These are phyloP conservation scores for Phialophora macrospora DNA, from an alignment of 2,329 filamentous ascomycete genomes.

Conservation along the genomic window DNA sequence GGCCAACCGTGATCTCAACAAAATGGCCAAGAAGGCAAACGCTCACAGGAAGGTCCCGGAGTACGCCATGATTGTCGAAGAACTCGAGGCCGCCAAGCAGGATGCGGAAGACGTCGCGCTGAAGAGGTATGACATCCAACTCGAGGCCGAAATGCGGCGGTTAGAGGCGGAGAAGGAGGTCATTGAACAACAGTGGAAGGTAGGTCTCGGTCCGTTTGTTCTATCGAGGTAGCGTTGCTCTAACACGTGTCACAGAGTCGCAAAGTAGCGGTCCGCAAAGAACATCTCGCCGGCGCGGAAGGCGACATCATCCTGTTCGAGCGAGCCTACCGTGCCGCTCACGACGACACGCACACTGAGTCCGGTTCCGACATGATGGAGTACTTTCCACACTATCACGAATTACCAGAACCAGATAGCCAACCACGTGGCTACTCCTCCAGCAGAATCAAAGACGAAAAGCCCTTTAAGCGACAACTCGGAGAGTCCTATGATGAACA, in stretches of 20 bases:
- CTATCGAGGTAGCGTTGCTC: not conserved
- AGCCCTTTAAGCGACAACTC: constrained; percentile 35
- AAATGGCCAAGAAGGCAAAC: constrained; percentile 49
- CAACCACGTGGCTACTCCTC: constrained; percentile 38
- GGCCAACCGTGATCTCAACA: constrained; percentile 47
- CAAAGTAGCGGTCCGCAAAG: constrained; percentile 39
- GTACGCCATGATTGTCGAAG: constrained; percentile 45
- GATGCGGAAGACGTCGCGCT: constrained; percentile 42
- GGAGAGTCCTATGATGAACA: constrained; percentile 34
- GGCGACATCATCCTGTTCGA: constrained; percentile 49
- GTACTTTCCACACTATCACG: constrained; percentile 37
- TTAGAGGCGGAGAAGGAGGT: constrained; percentile 43
- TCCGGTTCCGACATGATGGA: constrained; percentile 43
- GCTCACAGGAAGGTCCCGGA: constrained; percentile 49
- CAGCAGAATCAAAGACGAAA: constrained; percentile 37
- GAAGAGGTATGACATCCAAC: constrained; percentile 44
- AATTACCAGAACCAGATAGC: constrained; percentile 35
- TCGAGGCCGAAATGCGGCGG: constrained; percentile 42
- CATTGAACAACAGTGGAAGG: constrained; percentile 43
- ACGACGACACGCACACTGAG: constrained; percentile 51
- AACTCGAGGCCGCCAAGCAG: constrained; percentile 41
- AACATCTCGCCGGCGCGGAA: constrained; percentile 48
- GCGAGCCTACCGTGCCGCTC: constrained; percentile 46
- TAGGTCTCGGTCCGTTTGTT: constrained; percentile 9
- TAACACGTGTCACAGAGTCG: constrained; percentile 38